A percentile compares a stretch with the other conserved stretches of the same genome.
These are phyloP conservation scores for Mycena latifolia DNA, from an alignment of 768 basidiomycete genomes.

Conservation along the genomic window DNA sequence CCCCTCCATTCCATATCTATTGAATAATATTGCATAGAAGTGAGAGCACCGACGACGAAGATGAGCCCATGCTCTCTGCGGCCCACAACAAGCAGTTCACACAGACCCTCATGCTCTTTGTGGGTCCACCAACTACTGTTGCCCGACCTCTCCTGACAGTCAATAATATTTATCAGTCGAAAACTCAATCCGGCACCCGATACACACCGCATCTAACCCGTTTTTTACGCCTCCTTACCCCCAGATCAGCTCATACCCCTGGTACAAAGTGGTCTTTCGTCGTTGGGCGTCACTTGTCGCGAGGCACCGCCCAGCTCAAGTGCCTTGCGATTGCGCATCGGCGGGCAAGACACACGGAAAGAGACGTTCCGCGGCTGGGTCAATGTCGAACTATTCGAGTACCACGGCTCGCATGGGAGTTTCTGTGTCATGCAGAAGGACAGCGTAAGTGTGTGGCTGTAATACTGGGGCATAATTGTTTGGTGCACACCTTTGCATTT, in stretches of 20 bases:
- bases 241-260: conserved; percentile 66
- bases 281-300: no score
- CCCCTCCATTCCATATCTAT: no score
- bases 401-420: conserved; percentile 62
- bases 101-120: conserved; percentile 84
- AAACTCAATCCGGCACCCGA: conserved; percentile 81
- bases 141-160: neutral
- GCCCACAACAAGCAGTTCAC: conserved; percentile 80
- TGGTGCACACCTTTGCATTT: no score
- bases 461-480: no score
- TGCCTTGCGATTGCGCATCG: conserved; percentile 53
- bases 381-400: conserved; percentile 72
- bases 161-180: conserved; percentile 65
- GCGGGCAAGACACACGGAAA: conserved; percentile 75
- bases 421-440: conserved; percentile 82
- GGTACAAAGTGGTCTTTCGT: conserved; percentile 44
- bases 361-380: conserved; percentile 81
- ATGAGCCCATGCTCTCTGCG: conserved; percentile 75
- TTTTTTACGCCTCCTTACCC: conserved; percentile 76
- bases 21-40: neutral
- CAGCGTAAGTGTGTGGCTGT: conserved; percentile 57
- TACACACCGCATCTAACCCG: conserved; percentile 86
- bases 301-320: no score
- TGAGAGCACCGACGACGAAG: conserved; percentile 56
- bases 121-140: conserved; percentile 50